These are phyloP conservation scores for Rhypophila decipiens DNA, from an alignment of 495 filamentous ascomycete species.

Conservation along the genomic window DNA sequence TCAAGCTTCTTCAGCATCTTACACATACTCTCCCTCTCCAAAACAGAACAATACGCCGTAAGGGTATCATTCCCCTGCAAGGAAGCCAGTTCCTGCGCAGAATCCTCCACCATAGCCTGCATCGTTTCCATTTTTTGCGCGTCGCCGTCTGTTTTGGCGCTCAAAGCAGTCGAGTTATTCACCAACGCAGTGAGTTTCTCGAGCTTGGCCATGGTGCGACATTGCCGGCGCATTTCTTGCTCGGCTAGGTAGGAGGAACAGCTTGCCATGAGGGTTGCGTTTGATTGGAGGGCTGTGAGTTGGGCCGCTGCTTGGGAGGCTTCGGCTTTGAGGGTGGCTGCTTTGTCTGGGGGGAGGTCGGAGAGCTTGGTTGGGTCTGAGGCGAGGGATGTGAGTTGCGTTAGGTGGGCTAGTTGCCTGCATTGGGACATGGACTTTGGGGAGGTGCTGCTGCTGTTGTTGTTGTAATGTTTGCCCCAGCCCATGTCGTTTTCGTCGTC, in stretches of 20 bases:
- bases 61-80: slow-evolving; percentile 12
- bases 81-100: slow-evolving; percentile 6
- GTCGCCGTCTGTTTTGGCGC: slow-evolving; percentile 13
- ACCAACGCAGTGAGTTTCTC: slow-evolving; percentile 10
- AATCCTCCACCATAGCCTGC: slow-evolving; percentile 10
- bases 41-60: slow-evolving; percentile 2
- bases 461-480: background rate
- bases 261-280: slow-evolving; percentile 9
- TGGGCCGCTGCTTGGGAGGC: slow-evolving; percentile 2
- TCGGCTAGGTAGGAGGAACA: slow-evolving; percentile 10
- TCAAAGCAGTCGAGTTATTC: slow-evolving; percentile 8
- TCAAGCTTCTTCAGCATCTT: too few relatives aligned
- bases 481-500: background rate
- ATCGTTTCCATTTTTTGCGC: slow-evolving; percentile 9
- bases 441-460: background rate
- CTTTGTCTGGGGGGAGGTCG: slow-evolving; percentile 10
- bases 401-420: slow-evolving; percentile 7
- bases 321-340: slow-evolving; percentile 14
- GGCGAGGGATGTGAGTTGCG: slow-evolving; percentile 8
- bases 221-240: slow-evolving; percentile 4
- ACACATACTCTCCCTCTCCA: too few relatives aligned
- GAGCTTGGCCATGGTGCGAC: slow-evolving; percentile 5
- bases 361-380: slow-evolving; percentile 11
- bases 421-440: slow-evolving; percentile 10
- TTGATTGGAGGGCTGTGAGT: slow-evolving; percentile 7